A percentile compares a stretch with the other conserved stretches of the same genome.
Conservation (phyloP, 108 stramenopile species). For the Cyclotella choctawhatcheeana region DNA sequence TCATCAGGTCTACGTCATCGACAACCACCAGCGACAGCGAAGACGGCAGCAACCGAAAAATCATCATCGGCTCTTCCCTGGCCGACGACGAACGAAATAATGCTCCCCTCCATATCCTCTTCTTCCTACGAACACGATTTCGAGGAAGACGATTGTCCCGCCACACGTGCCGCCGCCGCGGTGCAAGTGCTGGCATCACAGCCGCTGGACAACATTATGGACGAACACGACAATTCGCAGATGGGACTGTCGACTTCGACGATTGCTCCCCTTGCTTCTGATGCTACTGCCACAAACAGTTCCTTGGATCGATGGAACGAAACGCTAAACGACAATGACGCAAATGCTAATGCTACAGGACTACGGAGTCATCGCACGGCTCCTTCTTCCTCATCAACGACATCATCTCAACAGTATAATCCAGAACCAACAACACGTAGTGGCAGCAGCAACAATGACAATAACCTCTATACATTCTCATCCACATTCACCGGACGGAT, state of each 20-base stretch:
- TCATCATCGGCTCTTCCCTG: not conserved
- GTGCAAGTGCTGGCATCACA: conserved; percentile 1
- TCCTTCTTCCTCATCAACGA: not conserved
- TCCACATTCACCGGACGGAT: not conserved
- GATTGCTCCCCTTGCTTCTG: not conserved
- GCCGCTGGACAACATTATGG: not conserved
- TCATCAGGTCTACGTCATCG: conserved; percentile 1
- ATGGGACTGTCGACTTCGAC: not conserved
- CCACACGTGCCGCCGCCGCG: conserved; percentile 8
- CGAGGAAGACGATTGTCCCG: conserved; percentile 2
- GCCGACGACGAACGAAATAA: conserved; percentile 6
- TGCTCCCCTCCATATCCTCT: conserved; percentile 5
- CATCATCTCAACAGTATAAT: not conserved
- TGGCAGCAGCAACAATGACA: no score
- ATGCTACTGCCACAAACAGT: no score
- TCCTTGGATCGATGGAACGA: no score
- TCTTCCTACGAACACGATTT: not conserved
- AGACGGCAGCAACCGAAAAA: not conserved
- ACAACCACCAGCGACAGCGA: not conserved
- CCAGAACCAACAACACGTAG: not conserved
- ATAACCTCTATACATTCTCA: conserved; percentile 2
- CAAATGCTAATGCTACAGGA: no score
- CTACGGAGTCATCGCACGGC: no score
- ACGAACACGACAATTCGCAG: not conserved
- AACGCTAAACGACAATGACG: no score